phyloP scores from a whole-genome alignment of 2,329 filamentous ascomycete species.

The Fusarium sp. region DNA sequence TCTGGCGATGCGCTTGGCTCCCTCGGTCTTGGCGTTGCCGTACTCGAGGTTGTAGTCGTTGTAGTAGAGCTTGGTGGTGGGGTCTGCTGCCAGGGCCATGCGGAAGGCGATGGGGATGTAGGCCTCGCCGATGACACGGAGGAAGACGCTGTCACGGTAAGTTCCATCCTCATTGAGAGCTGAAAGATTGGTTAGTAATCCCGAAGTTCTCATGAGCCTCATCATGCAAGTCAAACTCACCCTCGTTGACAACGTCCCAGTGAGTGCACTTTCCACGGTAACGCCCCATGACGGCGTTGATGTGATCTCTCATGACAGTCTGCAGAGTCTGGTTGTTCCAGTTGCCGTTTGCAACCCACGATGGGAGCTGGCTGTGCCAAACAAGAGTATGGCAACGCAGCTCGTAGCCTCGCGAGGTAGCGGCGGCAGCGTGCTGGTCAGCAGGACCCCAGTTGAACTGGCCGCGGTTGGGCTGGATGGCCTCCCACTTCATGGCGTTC shows the following conservation, averaged over 20 bases:
- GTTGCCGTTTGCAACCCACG: constrained; percentile 9
- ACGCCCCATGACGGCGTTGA: constrained; percentile 12
- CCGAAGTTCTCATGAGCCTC: not conserved
- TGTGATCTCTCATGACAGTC: constrained; percentile 9
- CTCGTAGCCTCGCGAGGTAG: not conserved
- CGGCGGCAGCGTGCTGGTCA: constrained; percentile 8
- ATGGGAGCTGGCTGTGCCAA: constrained; percentile 16
- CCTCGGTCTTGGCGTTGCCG: constrained; percentile 1
- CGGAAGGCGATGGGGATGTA: constrained; percentile 22
- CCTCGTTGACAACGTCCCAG: constrained; percentile 21
- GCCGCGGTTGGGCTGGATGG: constrained; percentile 10
- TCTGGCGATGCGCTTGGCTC: constrained; percentile 10
- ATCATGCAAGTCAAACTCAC: not conserved
- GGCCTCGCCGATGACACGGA: constrained; percentile 9
- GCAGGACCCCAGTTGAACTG: constrained; percentile 15
- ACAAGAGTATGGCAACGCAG: constrained; percentile 12
- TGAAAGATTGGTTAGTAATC: not conserved
- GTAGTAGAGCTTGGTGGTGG: constrained; percentile 18
- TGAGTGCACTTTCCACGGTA: constrained; percentile 19
- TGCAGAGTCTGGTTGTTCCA: constrained; percentile 22
- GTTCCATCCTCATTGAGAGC: constrained; percentile 19
- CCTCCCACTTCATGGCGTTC: constrained; percentile 22
- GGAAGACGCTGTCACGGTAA: constrained; percentile 13
- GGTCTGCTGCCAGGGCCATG: constrained; percentile 14
- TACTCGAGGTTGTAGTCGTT: constrained; percentile 26